Percentiles rank a stretch among this genome's conserved stretches.
Evolutionary conservation across 352 stramenopile genomes (phyloP).

Genomic region (Phytophthora crassamura): DNA sequence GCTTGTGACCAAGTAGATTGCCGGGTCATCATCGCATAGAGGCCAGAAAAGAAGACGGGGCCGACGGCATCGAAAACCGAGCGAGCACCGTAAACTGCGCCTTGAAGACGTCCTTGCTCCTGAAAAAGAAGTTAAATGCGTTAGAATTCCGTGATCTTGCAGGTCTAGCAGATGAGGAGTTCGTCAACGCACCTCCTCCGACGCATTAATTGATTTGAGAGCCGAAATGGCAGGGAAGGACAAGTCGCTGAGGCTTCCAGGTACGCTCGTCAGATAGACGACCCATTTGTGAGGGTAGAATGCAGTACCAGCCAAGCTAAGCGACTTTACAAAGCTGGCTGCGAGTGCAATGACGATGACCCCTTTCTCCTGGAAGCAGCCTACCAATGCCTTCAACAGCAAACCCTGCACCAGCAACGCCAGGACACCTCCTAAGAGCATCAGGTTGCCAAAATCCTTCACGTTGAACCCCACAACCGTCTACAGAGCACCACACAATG

Average conservation of each 20-base stretch:
- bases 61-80: conserved; percentile 71
- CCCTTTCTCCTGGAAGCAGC: conserved; percentile 70
- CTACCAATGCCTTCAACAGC: conserved; percentile 68
- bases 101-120: conserved; percentile 82
- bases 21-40: conserved; percentile 67
- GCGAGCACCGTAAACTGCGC: conserved; percentile 73
- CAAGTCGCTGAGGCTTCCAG: conserved; percentile 58
- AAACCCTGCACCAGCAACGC: conserved; percentile 68
- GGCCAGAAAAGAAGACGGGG: conserved; percentile 63
- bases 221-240: conserved; percentile 62
- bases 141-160: no score
- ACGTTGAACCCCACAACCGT: conserved; percentile 76
- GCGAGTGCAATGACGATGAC: conserved; percentile 75
- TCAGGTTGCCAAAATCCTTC: conserved; percentile 66
- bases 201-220: conserved; percentile 47
- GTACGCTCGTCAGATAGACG: conserved; percentile 52
- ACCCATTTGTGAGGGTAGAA: conserved; percentile 75
- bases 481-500: conserved; percentile 26
- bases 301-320: conserved; percentile 45
- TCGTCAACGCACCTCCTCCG: conserved; percentile 45
- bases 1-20: conserved; percentile 49
- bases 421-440: conserved; percentile 61
- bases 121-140: conserved; percentile 12
- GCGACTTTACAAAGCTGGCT: conserved; percentile 50
- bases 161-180: neutral